These are phyloP conservation scores for Corylus avellana DNA, from an alignment of 306 rosid genomes.

Conservation along the genomic window DNA sequence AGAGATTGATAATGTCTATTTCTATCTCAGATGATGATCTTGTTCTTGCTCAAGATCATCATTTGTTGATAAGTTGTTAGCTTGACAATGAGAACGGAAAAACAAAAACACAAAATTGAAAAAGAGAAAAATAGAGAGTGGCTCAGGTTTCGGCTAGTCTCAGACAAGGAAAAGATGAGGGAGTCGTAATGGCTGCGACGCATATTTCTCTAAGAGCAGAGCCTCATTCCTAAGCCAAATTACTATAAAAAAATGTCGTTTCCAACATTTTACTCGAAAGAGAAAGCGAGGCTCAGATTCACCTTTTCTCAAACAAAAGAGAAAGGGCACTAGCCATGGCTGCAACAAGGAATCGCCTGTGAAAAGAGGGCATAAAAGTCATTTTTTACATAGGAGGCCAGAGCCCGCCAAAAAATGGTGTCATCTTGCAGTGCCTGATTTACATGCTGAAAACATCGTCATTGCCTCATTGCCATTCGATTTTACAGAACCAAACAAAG, in stretches of 20 bases:
- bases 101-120: background rate
- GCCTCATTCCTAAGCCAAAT: background rate
- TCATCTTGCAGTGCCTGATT: conserved; percentile 23
- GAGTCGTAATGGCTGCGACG: background rate
- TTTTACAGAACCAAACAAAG: background rate
- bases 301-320: conserved; percentile 42
- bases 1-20: too few relatives aligned
- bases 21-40: too few relatives aligned
- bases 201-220: too few relatives aligned
- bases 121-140: background rate
- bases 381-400: background rate
- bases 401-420: conserved; percentile 37
- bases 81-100: background rate
- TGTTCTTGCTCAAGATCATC: too few relatives aligned
- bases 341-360: conserved; percentile 24
- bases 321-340: conserved; percentile 31
- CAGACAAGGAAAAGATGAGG: background rate
- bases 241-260: background rate
- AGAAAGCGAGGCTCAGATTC: conserved; percentile 41
- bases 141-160: background rate
- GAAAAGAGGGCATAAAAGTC: background rate
- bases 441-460: conserved; percentile 27
- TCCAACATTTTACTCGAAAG: too few relatives aligned
- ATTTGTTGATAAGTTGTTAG: too few relatives aligned
- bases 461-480: conserved; percentile 35